Evolutionary conservation across 2,329 filamentous ascomycete species (phyloP).

Genomic region (Bipolaris cookei): DNA sequence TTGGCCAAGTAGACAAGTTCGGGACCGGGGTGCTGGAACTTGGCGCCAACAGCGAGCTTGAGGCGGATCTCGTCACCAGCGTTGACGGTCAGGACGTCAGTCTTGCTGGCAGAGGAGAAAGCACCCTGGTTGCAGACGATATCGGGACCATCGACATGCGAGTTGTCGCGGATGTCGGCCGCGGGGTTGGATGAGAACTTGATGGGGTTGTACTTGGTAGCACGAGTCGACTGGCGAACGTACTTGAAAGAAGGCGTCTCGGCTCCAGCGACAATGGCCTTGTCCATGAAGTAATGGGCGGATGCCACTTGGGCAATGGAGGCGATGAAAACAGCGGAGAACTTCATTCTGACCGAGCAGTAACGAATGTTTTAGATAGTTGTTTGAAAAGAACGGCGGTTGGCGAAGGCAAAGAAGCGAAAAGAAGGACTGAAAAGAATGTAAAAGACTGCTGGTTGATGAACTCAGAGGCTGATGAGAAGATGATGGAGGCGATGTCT

Average conservation of each 20-base stretch:
- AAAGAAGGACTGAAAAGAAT: conserved; percentile 7
- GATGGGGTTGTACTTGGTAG: conserved; percentile 35
- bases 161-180: conserved; percentile 29
- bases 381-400: conserved; percentile 1
- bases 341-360: conserved; percentile 16
- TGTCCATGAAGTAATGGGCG: conserved; percentile 38
- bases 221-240: conserved; percentile 27
- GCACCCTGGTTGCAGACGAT: conserved; percentile 35
- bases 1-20: conserved; percentile 39
- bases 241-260: conserved; percentile 27
- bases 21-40: conserved; percentile 35
- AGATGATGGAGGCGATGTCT: background rate
- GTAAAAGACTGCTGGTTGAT: conserved; percentile 7
- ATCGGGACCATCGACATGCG: conserved; percentile 28
- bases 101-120: conserved; percentile 24
- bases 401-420: background rate
- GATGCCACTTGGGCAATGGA: conserved; percentile 22
- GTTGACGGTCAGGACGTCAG: conserved; percentile 27
- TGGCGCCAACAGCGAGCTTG: conserved; percentile 30
- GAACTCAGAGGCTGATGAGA: background rate
- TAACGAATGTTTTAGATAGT: conserved; percentile 5
- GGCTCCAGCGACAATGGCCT: conserved; percentile 21
- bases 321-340: conserved; percentile 9
- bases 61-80: conserved; percentile 30
- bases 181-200: conserved; percentile 24